These are phyloP conservation scores for Populus davidiana DNA, from an alignment of 345 rosid species.

Conservation along the genomic window DNA sequence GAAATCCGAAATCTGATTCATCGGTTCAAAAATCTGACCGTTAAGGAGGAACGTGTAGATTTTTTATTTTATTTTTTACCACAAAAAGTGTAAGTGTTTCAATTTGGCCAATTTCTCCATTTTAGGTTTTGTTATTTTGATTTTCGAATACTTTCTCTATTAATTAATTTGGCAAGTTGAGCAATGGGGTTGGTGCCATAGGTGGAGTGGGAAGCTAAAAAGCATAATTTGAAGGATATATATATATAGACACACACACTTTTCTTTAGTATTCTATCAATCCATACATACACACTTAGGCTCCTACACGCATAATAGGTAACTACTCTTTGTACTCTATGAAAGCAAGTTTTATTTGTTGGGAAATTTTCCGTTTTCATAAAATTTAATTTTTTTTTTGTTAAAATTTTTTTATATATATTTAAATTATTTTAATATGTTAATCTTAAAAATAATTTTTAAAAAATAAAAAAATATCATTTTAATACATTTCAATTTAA, in stretches of 20 bases:
- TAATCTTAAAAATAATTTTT: no score
- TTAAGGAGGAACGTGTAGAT: neutral
- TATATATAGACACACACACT: no score
- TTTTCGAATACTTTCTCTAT: neutral
- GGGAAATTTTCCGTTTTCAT: no score
- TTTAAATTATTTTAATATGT: no score
- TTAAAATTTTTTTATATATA: no score
- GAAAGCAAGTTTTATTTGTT: constrained; percentile 55
- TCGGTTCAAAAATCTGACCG: constrained; percentile 23
- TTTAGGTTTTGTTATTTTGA: neutral
- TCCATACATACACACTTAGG: no score
- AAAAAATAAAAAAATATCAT: no score
- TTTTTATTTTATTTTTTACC: neutral
- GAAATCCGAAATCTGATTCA: neutral
- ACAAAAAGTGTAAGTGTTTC: neutral
- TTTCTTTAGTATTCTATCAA: no score
- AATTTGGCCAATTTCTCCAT: neutral
- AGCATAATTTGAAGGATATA: no score
- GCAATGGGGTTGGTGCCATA: neutral
- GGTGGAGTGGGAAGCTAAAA: neutral
- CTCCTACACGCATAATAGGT: constrained; percentile 29
- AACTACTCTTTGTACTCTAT: constrained; percentile 58
- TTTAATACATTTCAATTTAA: no score
- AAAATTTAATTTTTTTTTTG: no score
- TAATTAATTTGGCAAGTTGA: neutral